Evolutionary conservation across 352 stramenopile species (phyloP), one percentile per base, ranked within the genome.

Genomic region (Pythium aristosporum): DNA sequence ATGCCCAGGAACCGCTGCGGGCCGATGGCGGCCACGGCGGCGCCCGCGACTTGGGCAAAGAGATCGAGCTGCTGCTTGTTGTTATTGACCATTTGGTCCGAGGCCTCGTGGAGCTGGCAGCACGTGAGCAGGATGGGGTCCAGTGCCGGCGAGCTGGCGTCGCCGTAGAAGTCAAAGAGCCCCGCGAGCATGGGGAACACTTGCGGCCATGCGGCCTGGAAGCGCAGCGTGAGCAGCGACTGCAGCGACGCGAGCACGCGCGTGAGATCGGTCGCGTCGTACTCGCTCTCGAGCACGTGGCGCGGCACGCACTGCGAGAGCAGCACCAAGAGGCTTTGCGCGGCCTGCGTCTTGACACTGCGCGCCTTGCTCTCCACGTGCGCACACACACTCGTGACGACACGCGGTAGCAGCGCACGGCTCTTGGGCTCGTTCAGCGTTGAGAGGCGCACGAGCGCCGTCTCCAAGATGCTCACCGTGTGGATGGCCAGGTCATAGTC

Each of bases 161-260:
- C 32, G 49, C 85, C 78, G 63, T 91, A 93, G 59, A 92, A 86
- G 48, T 78, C 69, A 57, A 92, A 91, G 2, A 96, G 76, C 13
- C 83, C 77, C 10, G 77, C 77, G 43, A 96, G 79, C 56, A 91
- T 67, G 5, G 74, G 67, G 64, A 96, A 92, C n/a, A 92, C 67
- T 51, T 92, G 83, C 28, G 74, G 78, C 87, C 87, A 96, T 20
- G 85, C 87, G 18, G 70, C 60, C 68, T 94, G 87, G 73, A 92
- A 96, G 42, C 85, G 85, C 57, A 96, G 73, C 53, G 83, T 92
- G 48, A 92, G 85, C 9, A 96, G 75, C 62, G 81, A 91, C 67
- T 92, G 73, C 23, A 95, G 69, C 44, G 87, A 95, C 21, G 82
- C 75, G 28, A 95, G 65, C 37, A 94, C 75, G 41, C 87, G 85